Evolutionary conservation across 176 grass and related monocot genomes (phyloP).

Genomic region (bread wheat (Triticum aestivum)): DNA sequence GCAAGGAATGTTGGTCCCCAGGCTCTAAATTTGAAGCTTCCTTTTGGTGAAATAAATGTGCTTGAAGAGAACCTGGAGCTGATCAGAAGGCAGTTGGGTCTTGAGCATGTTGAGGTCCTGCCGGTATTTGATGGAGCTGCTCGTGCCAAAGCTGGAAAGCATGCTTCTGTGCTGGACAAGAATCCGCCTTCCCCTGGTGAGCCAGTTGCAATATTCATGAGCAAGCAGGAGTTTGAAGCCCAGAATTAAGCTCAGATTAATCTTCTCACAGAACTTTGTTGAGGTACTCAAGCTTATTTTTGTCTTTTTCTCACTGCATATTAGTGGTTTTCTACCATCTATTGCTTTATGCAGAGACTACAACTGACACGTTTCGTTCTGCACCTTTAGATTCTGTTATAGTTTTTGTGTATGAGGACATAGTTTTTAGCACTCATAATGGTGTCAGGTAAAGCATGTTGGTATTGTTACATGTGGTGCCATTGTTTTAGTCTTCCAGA

Average conservation of each 20-base stretch:
- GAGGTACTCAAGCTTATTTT: not conserved
- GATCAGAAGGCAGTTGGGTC: constrained; percentile 65
- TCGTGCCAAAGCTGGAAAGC: constrained; percentile 41
- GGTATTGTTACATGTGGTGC: constrained; percentile 10
- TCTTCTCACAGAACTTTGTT: not conserved
- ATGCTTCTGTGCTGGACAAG: constrained; percentile 45
- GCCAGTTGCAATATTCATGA: constrained; percentile 60
- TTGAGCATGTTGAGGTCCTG: constrained; percentile 50
- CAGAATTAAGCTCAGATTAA: not conserved
- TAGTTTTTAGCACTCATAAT: not conserved
- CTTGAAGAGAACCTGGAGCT: constrained; percentile 60
- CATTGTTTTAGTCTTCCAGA: constrained; percentile 14
- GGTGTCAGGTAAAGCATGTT: not conserved
- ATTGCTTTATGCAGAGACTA: not conserved
- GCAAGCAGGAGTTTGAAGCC: constrained; percentile 42
- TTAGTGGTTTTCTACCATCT: not conserved
- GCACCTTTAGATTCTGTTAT: not conserved
- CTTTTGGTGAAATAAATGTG: constrained; percentile 65
- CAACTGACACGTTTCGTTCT: not conserved
- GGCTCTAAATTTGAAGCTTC: constrained; percentile 64
- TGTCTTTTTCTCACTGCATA: not conserved
- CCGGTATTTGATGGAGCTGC: constrained; percentile 31
- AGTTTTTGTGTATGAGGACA: not conserved
- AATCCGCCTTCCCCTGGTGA: constrained; percentile 63
- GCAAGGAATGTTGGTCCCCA: constrained; percentile 40